A percentile compares a stretch with the other conserved stretches of the same genome.
phyloP scores from a whole-genome alignment of 202 grass and related monocot species.

The Brachypodium distachyon region DNA sequence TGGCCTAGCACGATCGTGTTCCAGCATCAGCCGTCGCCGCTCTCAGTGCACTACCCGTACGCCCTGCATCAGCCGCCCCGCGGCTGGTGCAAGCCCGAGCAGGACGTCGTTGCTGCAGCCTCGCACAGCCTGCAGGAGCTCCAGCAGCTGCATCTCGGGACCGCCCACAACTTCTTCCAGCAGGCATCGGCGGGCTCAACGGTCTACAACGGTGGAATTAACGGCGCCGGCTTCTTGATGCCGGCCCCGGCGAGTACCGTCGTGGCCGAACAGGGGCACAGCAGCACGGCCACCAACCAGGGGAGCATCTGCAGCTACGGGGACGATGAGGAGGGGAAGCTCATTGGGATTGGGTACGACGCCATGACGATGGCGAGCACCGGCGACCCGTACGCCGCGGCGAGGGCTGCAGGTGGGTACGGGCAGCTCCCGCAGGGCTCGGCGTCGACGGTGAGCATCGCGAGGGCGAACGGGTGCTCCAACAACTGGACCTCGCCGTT shows the following conservation, averaged over 20 bases:
- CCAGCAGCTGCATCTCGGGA: slow-evolving; percentile 62
- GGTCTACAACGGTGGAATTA: slow-evolving; percentile 33
- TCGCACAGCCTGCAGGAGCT: slow-evolving; percentile 43
- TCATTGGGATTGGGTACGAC: slow-evolving; percentile 36
- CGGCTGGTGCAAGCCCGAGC: slow-evolving; percentile 85
- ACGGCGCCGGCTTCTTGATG: slow-evolving; percentile 28
- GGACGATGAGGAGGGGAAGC: slow-evolving; percentile 35
- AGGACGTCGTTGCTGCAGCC: slow-evolving; percentile 25
- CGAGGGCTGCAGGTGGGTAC: slow-evolving; percentile 48
- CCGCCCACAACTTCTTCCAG: slow-evolving; percentile 65
- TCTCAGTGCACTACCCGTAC: slow-evolving; percentile 69
- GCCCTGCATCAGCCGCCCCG: slow-evolving; percentile 22
- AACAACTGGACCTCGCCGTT: slow-evolving; percentile 63
- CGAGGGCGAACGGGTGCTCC: slow-evolving; percentile 52
- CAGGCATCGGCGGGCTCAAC: slow-evolving; percentile 39
- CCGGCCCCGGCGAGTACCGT: slow-evolving; percentile 34
- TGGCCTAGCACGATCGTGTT: slow-evolving; percentile 76
- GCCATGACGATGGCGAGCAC: slow-evolving; percentile 22
- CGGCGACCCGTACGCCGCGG: slow-evolving; percentile 28
- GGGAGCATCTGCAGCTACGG: slow-evolving; percentile 45
- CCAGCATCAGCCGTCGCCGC: slow-evolving; percentile 59
- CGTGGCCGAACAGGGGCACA: slow-evolving; percentile 42
- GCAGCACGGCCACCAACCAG: slow-evolving; percentile 40
- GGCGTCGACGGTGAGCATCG: slow-evolving; percentile 38
- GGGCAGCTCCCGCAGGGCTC: slow-evolving; percentile 46